Conservation (phyloP, 345 rosid species). For the Nasturtium officinale region DNA sequence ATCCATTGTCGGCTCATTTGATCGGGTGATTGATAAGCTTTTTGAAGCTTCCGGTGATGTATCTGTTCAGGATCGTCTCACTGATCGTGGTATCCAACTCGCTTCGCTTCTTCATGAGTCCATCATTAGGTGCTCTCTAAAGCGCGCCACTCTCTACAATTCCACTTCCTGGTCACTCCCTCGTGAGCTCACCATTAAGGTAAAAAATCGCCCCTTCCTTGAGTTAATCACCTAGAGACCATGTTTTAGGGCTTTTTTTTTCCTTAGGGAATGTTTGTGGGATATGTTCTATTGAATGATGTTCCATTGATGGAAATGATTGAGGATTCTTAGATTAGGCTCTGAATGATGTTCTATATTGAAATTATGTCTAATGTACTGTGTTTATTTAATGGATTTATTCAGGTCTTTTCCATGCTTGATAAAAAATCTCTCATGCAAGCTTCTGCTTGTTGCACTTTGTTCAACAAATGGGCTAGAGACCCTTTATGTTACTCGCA, state of each 20-base stretch:
- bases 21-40: slow-evolving; percentile 32
- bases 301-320: not conserved
- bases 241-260: not conserved
- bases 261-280: not conserved
- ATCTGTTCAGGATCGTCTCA: not conserved
- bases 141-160: not conserved
- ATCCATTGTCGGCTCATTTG: not conserved
- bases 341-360: not conserved
- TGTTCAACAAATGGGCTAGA: slow-evolving; percentile 72
- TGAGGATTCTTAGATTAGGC: not conserved
- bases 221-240: not conserved
- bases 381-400: not conserved
- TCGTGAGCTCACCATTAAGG: slow-evolving; percentile 10
- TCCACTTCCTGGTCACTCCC: slow-evolving; percentile 8
- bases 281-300: not conserved
- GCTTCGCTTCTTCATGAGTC: slow-evolving; percentile 1
- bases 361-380: not conserved
- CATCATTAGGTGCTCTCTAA: not conserved
- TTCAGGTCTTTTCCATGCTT: slow-evolving; percentile 74
- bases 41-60: not conserved
- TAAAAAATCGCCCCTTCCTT: not conserved
- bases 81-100: not conserved
- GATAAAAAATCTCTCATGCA: slow-evolving; percentile 70
- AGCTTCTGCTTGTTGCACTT: slow-evolving; percentile 70
- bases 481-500: slow-evolving; percentile 67